These are phyloP conservation scores for Monsonia emarginata DNA, from an alignment of 441 rosid genomes.

Conservation along the genomic window DNA sequence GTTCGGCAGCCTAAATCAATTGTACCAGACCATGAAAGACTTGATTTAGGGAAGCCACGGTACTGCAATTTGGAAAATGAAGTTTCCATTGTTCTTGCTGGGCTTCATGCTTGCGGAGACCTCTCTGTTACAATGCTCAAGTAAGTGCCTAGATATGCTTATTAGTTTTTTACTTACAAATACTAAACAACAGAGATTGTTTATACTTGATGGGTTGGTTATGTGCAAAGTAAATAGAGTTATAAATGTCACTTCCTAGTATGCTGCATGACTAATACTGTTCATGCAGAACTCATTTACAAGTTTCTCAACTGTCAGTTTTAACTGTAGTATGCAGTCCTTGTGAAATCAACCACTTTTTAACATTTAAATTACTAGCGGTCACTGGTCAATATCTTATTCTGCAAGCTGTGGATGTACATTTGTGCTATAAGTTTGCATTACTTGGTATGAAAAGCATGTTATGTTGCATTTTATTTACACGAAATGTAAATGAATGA, in stretches of 20 bases:
- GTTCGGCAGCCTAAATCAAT: conserved; percentile 22
- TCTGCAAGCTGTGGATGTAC: not conserved
- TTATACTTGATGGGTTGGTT: too few species aligned
- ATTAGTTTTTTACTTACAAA: too few species aligned
- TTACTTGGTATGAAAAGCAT: not conserved
- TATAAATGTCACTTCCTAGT: too few species aligned
- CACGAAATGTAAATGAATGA: not conserved
- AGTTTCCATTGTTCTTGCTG: conserved; percentile 64
- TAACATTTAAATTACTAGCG: too few species aligned
- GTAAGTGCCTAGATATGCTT: conserved; percentile 32
- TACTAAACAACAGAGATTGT: too few species aligned
- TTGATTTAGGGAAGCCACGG: conserved; percentile 16
- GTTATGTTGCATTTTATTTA: not conserved
- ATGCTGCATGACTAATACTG: not conserved
- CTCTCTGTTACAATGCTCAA: conserved; percentile 83
- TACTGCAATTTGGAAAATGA: conserved; percentile 19
- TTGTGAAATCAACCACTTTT: not conserved
- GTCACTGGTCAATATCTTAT: not conserved
- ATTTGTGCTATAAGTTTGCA: not conserved
- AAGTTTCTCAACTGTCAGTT: not conserved
- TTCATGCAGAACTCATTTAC: not conserved
- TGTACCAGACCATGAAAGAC: conserved; percentile 18
- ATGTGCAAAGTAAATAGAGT: too few species aligned
- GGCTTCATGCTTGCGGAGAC: conserved; percentile 96
- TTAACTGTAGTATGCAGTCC: not conserved